phyloP scores from a whole-genome alignment of 768 basidiomycete species.

The Mycena leptocephala region DNA sequence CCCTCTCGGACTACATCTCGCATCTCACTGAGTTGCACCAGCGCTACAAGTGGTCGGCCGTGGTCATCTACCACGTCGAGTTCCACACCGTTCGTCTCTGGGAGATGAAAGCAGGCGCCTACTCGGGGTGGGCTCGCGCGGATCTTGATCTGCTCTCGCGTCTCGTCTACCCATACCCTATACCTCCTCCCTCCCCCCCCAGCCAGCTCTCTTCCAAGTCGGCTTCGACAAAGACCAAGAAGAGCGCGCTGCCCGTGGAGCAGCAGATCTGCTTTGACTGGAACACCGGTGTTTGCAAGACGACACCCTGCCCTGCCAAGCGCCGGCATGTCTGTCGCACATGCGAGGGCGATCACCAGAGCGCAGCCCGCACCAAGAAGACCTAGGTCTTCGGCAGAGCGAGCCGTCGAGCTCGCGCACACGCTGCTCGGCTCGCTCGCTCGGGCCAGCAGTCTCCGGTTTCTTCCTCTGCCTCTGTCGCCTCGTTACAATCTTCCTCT shows the following conservation, averaged over 20 bases:
- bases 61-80: constrained; percentile 36
- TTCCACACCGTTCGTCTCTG: too few relatives aligned
- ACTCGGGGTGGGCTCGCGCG: constrained; percentile 20
- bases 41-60: constrained; percentile 33
- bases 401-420: too few relatives aligned
- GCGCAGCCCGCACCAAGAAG: too few relatives aligned
- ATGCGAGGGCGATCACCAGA: too few relatives aligned
- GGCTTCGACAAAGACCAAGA: background rate
- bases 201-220: background rate
- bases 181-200: background rate
- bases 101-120: too few relatives aligned
- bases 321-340: too few relatives aligned
- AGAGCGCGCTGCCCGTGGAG: too few relatives aligned
- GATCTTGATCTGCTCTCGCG: background rate
- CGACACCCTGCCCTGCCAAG: constrained; percentile 25
- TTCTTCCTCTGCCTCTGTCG: background rate
- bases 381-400: too few relatives aligned
- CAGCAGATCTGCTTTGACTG: constrained; percentile 32
- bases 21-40: constrained; percentile 31
- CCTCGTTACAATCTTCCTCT: background rate
- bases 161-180: background rate
- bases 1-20: constrained; percentile 25
- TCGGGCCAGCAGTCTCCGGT: constrained; percentile 29
- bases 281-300: constrained; percentile 30
- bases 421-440: too few relatives aligned